Evolutionary conservation across 352 stramenopile genomes (phyloP).

Genomic region (Halophytophthora batemanensis): DNA sequence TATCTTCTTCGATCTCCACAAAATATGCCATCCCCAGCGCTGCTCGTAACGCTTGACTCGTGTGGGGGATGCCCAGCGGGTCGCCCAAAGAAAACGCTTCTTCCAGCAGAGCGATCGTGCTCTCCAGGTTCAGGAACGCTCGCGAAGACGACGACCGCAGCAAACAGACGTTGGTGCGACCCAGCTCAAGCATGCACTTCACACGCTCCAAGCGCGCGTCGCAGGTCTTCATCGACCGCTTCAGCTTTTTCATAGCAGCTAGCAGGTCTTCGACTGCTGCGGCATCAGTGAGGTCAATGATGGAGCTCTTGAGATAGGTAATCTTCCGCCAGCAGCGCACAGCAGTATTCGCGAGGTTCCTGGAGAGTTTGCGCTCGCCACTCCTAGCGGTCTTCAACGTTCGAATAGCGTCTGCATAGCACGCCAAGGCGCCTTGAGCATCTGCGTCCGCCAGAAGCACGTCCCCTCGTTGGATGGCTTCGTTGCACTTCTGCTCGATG

Average conservation of each 20-base stretch:
- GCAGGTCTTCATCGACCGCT: constrained; percentile 38
- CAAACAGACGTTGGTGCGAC: constrained; percentile 32
- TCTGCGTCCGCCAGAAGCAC: constrained; percentile 24
- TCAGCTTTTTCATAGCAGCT: constrained; percentile 40
- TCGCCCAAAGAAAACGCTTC: constrained; percentile 42
- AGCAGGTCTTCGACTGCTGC: constrained; percentile 35
- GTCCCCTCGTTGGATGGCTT: constrained; percentile 42
- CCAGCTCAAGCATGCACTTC: constrained; percentile 49
- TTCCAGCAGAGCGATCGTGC: constrained; percentile 35
- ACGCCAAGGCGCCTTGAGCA: constrained; percentile 16
- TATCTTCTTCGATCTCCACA: constrained; percentile 23
- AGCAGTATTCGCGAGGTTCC: constrained; percentile 10
- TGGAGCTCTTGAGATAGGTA: constrained; percentile 27
- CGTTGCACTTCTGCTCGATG: constrained; percentile 43
- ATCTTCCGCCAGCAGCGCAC: constrained; percentile 57
- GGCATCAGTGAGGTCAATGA: constrained; percentile 17
- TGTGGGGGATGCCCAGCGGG: constrained; percentile 36
- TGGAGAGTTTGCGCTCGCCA: constrained; percentile 4
- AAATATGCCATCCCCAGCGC: constrained; percentile 51
- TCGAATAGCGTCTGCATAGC: constrained; percentile 22
- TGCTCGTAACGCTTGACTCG: constrained; percentile 43
- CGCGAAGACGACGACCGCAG: constrained; percentile 34
- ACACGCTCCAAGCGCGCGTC: constrained; percentile 37
- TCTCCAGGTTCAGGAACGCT: constrained; percentile 32
- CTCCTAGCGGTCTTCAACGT: constrained; percentile 6